Evolutionary conservation across 2,329 filamentous ascomycete species (phyloP), one percentile per base, ranked within the genome.

Genomic region (Cladophialophora yegresii): DNA sequence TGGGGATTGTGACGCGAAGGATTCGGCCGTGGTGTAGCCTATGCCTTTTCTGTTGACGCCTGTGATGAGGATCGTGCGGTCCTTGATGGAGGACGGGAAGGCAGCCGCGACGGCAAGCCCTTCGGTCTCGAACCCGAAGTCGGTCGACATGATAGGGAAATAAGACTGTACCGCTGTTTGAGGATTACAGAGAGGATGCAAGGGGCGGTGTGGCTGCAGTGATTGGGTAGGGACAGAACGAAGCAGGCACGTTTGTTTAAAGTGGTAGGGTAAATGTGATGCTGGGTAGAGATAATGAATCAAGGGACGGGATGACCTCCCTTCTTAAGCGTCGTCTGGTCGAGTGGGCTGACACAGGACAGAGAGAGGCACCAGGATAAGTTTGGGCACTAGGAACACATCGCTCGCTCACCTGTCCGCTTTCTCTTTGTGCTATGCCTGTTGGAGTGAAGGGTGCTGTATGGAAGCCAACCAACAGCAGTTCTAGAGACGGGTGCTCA

Each of bases 1-100:
- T 12, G 68, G 68, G 4, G 61, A 59, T 45, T 68, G 66, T 1
- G 66, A 67, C 7, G 68, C 66, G 28, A 70, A 61, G 1, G 68
- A 59, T 58, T 67, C 58, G 26, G 68, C 68, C 6, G 66, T 67
- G 36, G 54, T 20, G 50, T 62, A 66, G 53, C 68, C 68, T 45
- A 70, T 68, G 59, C 68, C 66, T 36, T 57, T 30, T n/a, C 47
- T 60, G 54, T 66, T 68, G 61, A 67, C 66, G 22, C 68, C 68
- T 6, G 68, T 70, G 54, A 70, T 62, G 45, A 70, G 54, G 59
- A 70, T 65, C 1, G 62, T 67, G 22, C 61, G 59, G 30, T 55
- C 66, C 54, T 67, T 68, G 68, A 70, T 67, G n/a, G 54, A 23
- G 5, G 43, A 22, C 2, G 68, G 54, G 45, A 68, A 70, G 30